Base-by-base conservation (phyloP, 164 flowering plant genomes). In the Piper longum region DNA sequence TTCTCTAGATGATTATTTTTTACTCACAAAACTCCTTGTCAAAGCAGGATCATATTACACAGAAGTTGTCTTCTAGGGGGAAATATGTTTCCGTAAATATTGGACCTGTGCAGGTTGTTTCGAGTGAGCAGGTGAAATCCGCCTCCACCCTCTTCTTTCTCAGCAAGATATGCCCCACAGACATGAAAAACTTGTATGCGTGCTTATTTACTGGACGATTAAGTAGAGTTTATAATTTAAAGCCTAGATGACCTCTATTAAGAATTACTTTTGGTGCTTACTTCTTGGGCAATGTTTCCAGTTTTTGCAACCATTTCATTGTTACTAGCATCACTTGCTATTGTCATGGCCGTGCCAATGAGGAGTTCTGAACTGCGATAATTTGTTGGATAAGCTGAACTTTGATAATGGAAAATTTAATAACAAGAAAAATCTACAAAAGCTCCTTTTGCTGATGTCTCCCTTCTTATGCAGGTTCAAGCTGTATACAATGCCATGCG, bases 401-500 rank as follows among this genome's bases (percentile, higher is more conserved):
- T 55, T 55, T 55, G 2, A 4, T 55, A 4, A 2, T 55, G n/a
- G 5, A 13, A 55, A 4, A 55, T 13, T 55, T 55, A 55, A 7
- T 55, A 55, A 4, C 19, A 16, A 26, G n/a, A 55, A 16, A 51
- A 8, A 55, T 55, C 19, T 55, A 13, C 4, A 11, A 4, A 54
- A 13, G 0, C 16, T 11, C 17, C 16, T 16, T 16, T 71, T 60
- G 45, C 59, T 12, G 42, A 56, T 14, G 42, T 16, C 4, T 55
- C 52, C 5, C 44, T 67, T 45, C 57, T 58, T 67, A 67, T 71
- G 26, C 88, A 92, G 98, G 96, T 92, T 56, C 96, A 92, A 83
- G 98, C 96, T 42, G 96, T 92, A 65, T 92, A 92, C 79, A 86
- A 83, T 71, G 98, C 98, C 4, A 92, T 92, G 98, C 80, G 78